Conservation (phyloP, 768 basidiomycete species). For the Rhodotorula graminis region DNA sequence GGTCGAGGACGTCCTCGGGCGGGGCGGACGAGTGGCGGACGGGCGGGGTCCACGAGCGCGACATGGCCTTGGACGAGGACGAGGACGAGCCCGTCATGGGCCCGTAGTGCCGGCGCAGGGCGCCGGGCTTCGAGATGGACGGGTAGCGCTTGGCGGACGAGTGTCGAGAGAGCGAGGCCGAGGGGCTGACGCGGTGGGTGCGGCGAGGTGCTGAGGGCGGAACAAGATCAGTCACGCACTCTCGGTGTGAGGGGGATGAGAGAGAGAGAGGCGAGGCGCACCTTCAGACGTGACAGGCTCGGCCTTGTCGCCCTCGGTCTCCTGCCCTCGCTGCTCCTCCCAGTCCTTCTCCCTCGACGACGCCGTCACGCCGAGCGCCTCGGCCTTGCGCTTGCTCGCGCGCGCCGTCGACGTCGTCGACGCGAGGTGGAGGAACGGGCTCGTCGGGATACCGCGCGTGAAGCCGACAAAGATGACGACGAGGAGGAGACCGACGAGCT, state of each 20-base stretch:
- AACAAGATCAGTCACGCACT: not conserved
- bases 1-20: conserved; percentile 3
- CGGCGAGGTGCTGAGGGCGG: not conserved
- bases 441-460: conserved; percentile 62
- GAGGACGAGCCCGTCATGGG: conserved; percentile 3
- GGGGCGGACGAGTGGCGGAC: conserved; percentile 25
- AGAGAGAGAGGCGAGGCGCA: not conserved
- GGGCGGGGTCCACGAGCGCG: conserved; percentile 9
- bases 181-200: not conserved
- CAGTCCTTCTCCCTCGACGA: not conserved
- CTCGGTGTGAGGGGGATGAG: not conserved
- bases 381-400: not conserved
- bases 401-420: not conserved
- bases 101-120: conserved; percentile 27
- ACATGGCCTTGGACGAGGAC: not conserved
- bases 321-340: not conserved
- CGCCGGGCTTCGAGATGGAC: conserved; percentile 15
- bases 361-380: not conserved
- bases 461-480: conserved; percentile 81
- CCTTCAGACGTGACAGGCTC: not conserved
- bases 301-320: not conserved
- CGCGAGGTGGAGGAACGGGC: conserved; percentile 37
- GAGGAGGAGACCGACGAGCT: conserved; percentile 73
- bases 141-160: conserved; percentile 19
- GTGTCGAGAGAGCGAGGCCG: not conserved